A percentile compares a stretch with the other conserved stretches of the same genome.
These are phyloP conservation scores for Neofusicoccum umdonicola DNA, from an alignment of 2,329 filamentous ascomycete genomes.

Conservation along the genomic window DNA sequence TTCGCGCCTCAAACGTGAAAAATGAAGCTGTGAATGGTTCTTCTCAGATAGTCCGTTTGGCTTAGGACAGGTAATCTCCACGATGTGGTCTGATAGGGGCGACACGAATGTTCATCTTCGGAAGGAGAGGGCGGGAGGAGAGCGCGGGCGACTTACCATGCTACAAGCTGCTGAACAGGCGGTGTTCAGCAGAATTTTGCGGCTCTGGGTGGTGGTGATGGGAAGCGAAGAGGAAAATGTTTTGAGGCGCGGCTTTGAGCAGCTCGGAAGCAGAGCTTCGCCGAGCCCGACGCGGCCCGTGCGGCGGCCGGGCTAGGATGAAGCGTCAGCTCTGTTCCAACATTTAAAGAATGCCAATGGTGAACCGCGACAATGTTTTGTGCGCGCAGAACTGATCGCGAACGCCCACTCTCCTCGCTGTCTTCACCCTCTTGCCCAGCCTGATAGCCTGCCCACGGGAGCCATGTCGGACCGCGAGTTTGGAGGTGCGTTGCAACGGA, in stretches of 20 bases:
- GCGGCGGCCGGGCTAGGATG: background rate
- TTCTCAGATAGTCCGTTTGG: constrained; percentile 25
- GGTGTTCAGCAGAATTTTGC: background rate
- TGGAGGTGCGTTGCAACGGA: constrained; percentile 27
- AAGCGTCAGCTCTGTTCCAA: constrained; percentile 14
- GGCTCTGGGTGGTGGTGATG: background rate
- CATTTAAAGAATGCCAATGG: constrained; percentile 17
- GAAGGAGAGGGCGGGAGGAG: constrained; percentile 22
- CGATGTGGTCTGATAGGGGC: constrained; percentile 26
- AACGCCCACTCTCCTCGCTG: background rate
- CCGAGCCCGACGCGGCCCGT: background rate
- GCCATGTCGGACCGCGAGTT: constrained; percentile 44
- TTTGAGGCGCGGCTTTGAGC: background rate
- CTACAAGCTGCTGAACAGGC: background rate
- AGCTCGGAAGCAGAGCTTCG: constrained; percentile 1
- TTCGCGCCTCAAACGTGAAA: background rate
- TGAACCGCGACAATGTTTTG: constrained; percentile 10
- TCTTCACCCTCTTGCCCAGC: background rate
- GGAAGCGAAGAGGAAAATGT: constrained; percentile 7
- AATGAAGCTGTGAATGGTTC: background rate
- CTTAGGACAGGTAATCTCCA: constrained; percentile 25
- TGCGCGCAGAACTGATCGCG: constrained; percentile 5
- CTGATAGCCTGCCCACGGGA: background rate
- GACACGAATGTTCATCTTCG: constrained; percentile 29
- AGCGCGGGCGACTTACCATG: background rate